Evolutionary conservation across 768 basidiomycete genomes (phyloP), one percentile per base, ranked within the genome.

Genomic region (Amylocystis lapponica): DNA sequence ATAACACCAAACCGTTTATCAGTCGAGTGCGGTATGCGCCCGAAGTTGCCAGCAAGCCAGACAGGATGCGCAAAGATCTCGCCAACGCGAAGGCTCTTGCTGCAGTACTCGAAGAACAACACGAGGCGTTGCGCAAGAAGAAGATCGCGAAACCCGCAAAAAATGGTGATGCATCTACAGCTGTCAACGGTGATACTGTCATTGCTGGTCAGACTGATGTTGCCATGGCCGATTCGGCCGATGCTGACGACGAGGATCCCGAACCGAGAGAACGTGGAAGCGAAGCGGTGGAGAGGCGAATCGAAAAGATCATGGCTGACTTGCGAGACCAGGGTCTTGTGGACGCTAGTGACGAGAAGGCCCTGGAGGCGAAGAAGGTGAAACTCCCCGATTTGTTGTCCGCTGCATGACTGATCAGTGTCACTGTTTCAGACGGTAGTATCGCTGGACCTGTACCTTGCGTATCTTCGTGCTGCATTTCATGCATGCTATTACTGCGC

Each of bases 401-500:
- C 34, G 17, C 17, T 30, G 13, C 17, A 14, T 45, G 13, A 40
- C 39, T 50, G 10, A 12, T 19, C 21, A 39, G 22, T 38, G 37
- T 55, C 20, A 22, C n/a, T n/a, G n/a, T n/a, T n/a, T n/a, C 60
- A 92, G 88, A 79, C 80, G 55, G 75, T 79, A 57, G 70, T 93
- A 56, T 77, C 86, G 56, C 76, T 97, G 65, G 96, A 99, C 70
- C 70, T 95, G 64, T 92, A 92, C 66, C 72, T 98, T 64, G 83
- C 86, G 39, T 98, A 96, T 68, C 71, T 99, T 59, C 89, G 96
- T 54, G 76, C 81, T 61, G 94, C 88, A 42, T 93, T 86, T 67
- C 77, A 91, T 76, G 83, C 89, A 59, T 96, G 96, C 78, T 99
- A 95, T 69, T 99, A 99, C 69, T 99, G 96, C 74, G 83, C 86